Conservation (phyloP, 2,329 filamentous ascomycete genomes). For the Ramichloridium luteum region DNA sequence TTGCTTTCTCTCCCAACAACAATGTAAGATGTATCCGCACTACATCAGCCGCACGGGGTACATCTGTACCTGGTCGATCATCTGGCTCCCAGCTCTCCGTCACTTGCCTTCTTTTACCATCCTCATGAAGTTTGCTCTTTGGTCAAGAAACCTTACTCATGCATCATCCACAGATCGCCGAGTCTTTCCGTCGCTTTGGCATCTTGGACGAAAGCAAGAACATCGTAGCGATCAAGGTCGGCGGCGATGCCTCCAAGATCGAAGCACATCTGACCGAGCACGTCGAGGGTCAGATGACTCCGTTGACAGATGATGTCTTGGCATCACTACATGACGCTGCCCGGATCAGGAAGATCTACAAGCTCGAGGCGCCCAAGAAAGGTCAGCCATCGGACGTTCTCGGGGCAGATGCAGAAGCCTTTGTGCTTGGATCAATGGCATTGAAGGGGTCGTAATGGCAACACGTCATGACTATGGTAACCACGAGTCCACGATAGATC, state of each 20-base stretch:
- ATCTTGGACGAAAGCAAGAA: conserved; percentile 57
- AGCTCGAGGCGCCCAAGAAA: conserved; percentile 49
- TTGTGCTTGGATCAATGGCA: conserved; percentile 60
- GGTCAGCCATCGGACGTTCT: conserved; percentile 8
- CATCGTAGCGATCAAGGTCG: conserved; percentile 72
- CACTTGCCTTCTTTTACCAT: not conserved
- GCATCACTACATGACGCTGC: conserved; percentile 47
- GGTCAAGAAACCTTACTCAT: too few relatives aligned
- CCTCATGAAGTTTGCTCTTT: conserved; percentile 4
- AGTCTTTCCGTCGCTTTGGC: conserved; percentile 82
- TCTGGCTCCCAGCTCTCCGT: conserved; percentile 5
- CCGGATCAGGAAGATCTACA: conserved; percentile 75
- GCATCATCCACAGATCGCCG: conserved; percentile 58
- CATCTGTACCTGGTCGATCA: too few relatives aligned
- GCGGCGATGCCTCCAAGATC: conserved; percentile 30
- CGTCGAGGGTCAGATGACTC: conserved; percentile 48
- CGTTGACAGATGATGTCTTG: conserved; percentile 54
- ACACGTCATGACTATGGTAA: not conserved
- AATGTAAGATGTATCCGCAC: too few relatives aligned
- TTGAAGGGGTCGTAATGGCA: conserved; percentile 46
- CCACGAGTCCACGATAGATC: too few relatives aligned
- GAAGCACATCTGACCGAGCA: conserved; percentile 48
- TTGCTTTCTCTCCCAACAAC: conserved; percentile 65
- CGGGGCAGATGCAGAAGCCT: conserved; percentile 47
- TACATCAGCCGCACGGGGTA: too few relatives aligned